Evolutionary conservation across 1,284 basidiomycete species (phyloP), one percentile per base, ranked within the genome.

Genomic region (Anthracocystis walkeri): DNA sequence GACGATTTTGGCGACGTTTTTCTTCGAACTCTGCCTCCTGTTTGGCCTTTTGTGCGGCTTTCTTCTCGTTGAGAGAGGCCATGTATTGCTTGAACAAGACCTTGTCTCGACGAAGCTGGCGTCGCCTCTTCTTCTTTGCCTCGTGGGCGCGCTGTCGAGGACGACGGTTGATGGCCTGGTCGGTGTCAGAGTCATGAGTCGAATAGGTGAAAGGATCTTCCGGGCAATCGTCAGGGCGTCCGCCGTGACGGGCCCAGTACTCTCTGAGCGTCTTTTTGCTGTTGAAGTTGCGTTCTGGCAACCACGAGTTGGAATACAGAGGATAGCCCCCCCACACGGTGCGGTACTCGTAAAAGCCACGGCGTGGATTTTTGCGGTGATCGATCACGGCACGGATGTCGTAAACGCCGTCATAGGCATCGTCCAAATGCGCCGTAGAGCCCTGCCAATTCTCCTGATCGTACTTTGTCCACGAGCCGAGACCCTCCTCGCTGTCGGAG

Each of bases 361-460:
- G 64, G 7, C 68, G 60, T 6, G 73, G 73, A 23, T 76, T 60
- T 7, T 31, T 21, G 7, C 73, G 73, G 44, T 76, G 73, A 5
- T 68, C 64, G 20, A 76, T 60, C 7, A 76, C 60, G 6, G 61
- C 65, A 4, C 51, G 60, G 8, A 76, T 51, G 11, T 67, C 60
- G 23, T 45, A 76, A 27, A 56, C 54, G n/a, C 42, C 65, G 41
- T 58, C 44, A 41, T 76, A 76, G 10, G 68, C 73, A 3, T 54
- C 58, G 40, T 76, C 68, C 20, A 71, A 65, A 29, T 71, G 60
- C 1, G 20, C 51, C 0, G 64, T 72, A 10, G 50, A 46, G 1
- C 68, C 73, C 18, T 76, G 73, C 73, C 73, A 76, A 4, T 70
- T 60, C 11, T 62, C 57, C 31, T 58, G 50, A 27, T 76, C 73